Base-by-base conservation (phyloP, 768 basidiomycete species). In the Podaxis sp. region DNA sequence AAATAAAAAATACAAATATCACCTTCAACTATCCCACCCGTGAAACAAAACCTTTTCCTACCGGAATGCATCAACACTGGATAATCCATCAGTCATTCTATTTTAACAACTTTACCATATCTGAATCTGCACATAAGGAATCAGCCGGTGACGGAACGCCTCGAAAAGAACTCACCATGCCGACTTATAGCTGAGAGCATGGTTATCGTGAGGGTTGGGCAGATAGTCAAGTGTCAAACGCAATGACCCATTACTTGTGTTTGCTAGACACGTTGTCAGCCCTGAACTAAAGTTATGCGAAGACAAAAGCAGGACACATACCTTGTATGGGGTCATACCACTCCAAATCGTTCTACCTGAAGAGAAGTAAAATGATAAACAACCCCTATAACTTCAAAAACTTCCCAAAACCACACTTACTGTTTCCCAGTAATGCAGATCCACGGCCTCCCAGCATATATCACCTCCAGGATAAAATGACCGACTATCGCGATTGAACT, bases 41-140 rank as follows among this genome's bases (percentile, higher is more conserved):
- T 95, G 74, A 95, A 97, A 75, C 95, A 98, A 57, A 97, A 74
- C 74, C 96, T 93, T 74, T 97, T 96, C 95, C 95, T 97, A 10
- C 87, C 82, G 95, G 5, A 44, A 56, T 87, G 89, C 88, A 52
- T 64, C 44, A 60, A 35, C 13, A 16, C 7, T 23, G n/a, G n/a
- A n/a, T n/a, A n/a, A 18, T 38, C 25, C 7, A 16, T 16, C 1
- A 21, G 25, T 18, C 11, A 25, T 5, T 16, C 18, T 11, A 6
- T 32, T 14, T 3, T 13, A 48, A 16, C 13, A 14, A n/a, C 14
- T 42, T 5, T 47, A 61, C 53, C 59, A 62, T 48, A 50, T 38
- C 28, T 65, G 61, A 38, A 57, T 38, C 84, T 86, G 82, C 59
- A 40, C 51, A n/a, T 53, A 25, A 47, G 25, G 59, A 48, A 25